Percentiles rank a stretch among this genome's conserved stretches.
These are phyloP conservation scores for Takashimella tepidaria DNA, from an alignment of 1,284 basidiomycete genomes.

Conservation along the genomic window DNA sequence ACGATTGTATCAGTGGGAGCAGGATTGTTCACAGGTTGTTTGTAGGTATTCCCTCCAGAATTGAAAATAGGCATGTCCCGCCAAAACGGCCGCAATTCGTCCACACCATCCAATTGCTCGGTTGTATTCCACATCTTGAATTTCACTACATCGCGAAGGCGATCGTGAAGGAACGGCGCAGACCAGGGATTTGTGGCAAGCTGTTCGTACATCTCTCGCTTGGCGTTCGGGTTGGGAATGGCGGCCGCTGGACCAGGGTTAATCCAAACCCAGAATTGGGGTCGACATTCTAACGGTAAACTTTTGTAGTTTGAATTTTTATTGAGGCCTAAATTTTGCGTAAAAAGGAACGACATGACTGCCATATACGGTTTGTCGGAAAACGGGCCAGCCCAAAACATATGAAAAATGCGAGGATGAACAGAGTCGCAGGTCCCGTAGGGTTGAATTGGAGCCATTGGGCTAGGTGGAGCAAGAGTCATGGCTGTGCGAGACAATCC, in stretches of 20 bases:
- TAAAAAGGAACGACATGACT: slow-evolving; percentile 70
- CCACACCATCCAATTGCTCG: slow-evolving; percentile 73
- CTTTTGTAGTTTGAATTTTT: slow-evolving; percentile 32
- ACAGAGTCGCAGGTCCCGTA: slow-evolving; percentile 60
- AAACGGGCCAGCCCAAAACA: slow-evolving; percentile 80
- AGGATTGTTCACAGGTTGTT: slow-evolving; percentile 26
- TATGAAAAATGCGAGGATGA: slow-evolving; percentile 70
- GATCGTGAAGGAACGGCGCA: slow-evolving; percentile 71
- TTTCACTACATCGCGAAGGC: slow-evolving; percentile 72
- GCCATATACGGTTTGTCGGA: slow-evolving; percentile 79
- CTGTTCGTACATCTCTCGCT: slow-evolving; percentile 61
- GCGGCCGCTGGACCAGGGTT: slow-evolving; percentile 64
- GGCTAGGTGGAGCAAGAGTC: slow-evolving; percentile 28
- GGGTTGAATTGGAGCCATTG: slow-evolving; percentile 32
- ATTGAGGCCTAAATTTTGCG: slow-evolving; percentile 70
- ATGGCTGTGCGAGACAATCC: slow-evolving; percentile 34
- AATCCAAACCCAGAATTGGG: slow-evolving; percentile 84
- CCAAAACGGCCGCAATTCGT: slow-evolving; percentile 74
- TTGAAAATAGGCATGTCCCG: slow-evolving; percentile 63
- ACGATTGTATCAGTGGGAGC: background rate
- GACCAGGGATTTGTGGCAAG: slow-evolving; percentile 75
- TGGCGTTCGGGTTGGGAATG: slow-evolving; percentile 65
- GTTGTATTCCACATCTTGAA: slow-evolving; percentile 90
- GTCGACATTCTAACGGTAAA: slow-evolving; percentile 53
- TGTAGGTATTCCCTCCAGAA: slow-evolving; percentile 64